Conservation (phyloP, 768 basidiomycete species). For the Calocybe gangraenosa region DNA sequence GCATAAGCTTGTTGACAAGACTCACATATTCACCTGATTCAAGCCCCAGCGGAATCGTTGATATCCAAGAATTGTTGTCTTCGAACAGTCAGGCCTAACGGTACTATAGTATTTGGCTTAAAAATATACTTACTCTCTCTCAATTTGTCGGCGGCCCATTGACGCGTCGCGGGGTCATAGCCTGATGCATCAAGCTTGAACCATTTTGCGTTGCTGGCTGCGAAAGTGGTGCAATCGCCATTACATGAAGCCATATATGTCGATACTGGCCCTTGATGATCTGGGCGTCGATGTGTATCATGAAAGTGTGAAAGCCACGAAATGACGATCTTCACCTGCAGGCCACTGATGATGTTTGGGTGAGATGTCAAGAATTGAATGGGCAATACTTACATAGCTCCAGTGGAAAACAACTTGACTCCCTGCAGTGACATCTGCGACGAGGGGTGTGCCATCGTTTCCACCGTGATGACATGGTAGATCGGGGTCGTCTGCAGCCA, state of each 20-base stretch:
- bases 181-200: constrained; percentile 47
- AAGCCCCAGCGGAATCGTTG: constrained; percentile 36
- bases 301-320: constrained; percentile 3
- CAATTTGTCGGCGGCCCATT: constrained; percentile 41
- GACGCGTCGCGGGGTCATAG: constrained; percentile 30
- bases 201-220: constrained; percentile 36
- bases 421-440: constrained; percentile 36
- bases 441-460: constrained; percentile 28
- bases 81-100: background rate
- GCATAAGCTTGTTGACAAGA: constrained; percentile 2
- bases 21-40: constrained; percentile 47
- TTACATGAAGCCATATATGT: constrained; percentile 51
- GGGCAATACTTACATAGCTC: constrained; percentile 31
- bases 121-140: constrained; percentile 31
- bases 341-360: constrained; percentile 30
- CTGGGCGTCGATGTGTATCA: constrained; percentile 17
- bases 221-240: constrained; percentile 36
- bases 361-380: background rate
- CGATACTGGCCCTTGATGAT: constrained; percentile 46
- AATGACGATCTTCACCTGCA: constrained; percentile 21
- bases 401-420: constrained; percentile 39
- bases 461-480: constrained; percentile 42
- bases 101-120: no score
- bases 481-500: constrained; percentile 28
- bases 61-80: constrained; percentile 39